These are phyloP conservation scores for Plasmopara muralis DNA, from an alignment of 352 stramenopile genomes.

Conservation along the genomic window DNA sequence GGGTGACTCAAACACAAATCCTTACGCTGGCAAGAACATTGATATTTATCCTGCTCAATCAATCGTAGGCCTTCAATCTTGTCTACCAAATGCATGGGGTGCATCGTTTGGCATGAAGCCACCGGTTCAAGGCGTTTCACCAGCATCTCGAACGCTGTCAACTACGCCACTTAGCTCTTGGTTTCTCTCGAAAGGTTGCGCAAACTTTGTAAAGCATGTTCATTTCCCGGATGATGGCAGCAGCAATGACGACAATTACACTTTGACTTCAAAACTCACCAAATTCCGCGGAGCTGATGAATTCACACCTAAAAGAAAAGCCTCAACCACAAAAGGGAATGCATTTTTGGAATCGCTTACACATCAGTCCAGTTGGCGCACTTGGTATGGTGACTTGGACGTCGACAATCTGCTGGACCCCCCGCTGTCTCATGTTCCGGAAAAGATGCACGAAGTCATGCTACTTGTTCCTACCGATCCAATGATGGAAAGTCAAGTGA, in stretches of 20 bases:
- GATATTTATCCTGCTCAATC: neutral
- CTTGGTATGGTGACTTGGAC: slow-evolving; percentile 51
- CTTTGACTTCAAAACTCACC: neutral
- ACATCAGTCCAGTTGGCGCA: slow-evolving; percentile 41
- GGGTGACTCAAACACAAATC: neutral
- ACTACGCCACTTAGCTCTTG: slow-evolving; percentile 53
- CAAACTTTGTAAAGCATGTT: slow-evolving; percentile 56
- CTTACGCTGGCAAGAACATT: neutral
- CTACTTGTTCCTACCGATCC: slow-evolving; percentile 9
- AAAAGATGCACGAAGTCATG: slow-evolving; percentile 17
- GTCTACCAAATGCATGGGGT: slow-evolving; percentile 33
- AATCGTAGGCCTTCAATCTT: slow-evolving; percentile 1
- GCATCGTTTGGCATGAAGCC: slow-evolving; percentile 37
- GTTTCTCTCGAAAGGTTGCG: slow-evolving; percentile 55
- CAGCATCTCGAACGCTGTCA: slow-evolving; percentile 9
- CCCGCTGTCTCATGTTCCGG: slow-evolving; percentile 29
- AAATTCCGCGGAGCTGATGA: slow-evolving; percentile 6
- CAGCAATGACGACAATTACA: slow-evolving; percentile 7
- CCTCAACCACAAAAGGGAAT: slow-evolving; percentile 21
- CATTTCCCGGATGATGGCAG: slow-evolving; percentile 26
- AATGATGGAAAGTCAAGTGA: slow-evolving; percentile 1
- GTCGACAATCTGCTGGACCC: slow-evolving; percentile 42
- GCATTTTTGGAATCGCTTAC: slow-evolving; percentile 44
- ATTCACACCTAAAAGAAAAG: slow-evolving; percentile 14
- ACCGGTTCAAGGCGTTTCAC: neutral